Evolutionary conservation across 306 rosid genomes (phyloP).

Genomic region (Macrotyloma uniflorum): DNA sequence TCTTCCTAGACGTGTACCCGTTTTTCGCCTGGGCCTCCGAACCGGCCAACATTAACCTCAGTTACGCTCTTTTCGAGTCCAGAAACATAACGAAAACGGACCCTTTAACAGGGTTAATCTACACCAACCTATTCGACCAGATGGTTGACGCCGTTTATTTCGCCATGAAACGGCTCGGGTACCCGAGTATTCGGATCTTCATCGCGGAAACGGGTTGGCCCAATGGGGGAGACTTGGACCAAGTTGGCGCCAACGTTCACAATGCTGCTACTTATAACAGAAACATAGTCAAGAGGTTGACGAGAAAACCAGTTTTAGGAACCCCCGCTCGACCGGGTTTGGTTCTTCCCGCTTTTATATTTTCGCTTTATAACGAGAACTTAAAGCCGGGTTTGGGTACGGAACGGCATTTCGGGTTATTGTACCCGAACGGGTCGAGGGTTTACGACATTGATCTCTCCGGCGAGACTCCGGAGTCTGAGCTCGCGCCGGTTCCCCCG

Average conservation of each 20-base stretch:
- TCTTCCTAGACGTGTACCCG: constrained; percentile 82
- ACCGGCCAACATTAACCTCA: constrained; percentile 52
- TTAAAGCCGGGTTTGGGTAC: constrained; percentile 69
- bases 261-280: constrained; percentile 86
- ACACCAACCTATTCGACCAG: constrained; percentile 78
- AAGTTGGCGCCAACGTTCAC: constrained; percentile 70
- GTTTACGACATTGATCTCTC: constrained; percentile 68
- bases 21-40: constrained; percentile 70
- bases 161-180: constrained; percentile 80
- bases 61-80: constrained; percentile 60
- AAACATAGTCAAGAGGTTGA: constrained; percentile 60
- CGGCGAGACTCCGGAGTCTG: constrained; percentile 51
- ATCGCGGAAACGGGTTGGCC: constrained; percentile 99
- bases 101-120: constrained; percentile 60
- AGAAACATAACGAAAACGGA: constrained; percentile 56
- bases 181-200: constrained; percentile 58
- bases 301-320: constrained; percentile 58
- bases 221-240: constrained; percentile 72
- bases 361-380: constrained; percentile 83
- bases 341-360: constrained; percentile 61
- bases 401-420: constrained; percentile 81
- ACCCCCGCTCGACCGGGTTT: constrained; percentile 83
- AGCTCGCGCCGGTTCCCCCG: constrained; percentile 57
- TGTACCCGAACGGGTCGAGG: constrained; percentile 64
- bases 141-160: constrained; percentile 84